Base-by-base conservation (phyloP, 352 stramenopile genomes). In the Globisporangium apiculatum region DNA sequence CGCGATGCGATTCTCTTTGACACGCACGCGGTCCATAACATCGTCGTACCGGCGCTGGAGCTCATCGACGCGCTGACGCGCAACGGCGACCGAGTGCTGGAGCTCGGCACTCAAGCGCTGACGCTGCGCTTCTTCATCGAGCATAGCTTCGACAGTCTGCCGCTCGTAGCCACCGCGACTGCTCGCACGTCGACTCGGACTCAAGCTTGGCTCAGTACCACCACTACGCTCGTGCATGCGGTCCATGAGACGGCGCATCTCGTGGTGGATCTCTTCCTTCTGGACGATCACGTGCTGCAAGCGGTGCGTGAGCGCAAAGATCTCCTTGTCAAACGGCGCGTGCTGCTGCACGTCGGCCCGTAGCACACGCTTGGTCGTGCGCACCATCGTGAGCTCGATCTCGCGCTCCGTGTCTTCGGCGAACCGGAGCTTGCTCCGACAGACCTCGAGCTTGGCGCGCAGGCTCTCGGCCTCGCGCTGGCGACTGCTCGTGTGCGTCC, bases 261-360 rank as follows among this genome's bases (percentile, higher is more conserved):
- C 77, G 38, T 83, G 73, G 42, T 86, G 68, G 48, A 89, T 75
- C 35, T 92, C 82, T 42, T 88, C 82, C 50, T 90, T 89, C 54
- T 90, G 72, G 37, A 87, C 76, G 18, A 88, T 89, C 52, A 85
- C 79, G 15, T 77, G 68, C 62, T 92, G 77, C 1, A 92, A 58
- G 48, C 87, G 87, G 57, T 89, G 73, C 0, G 79, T 90, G 40
- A 89, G 60, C 9, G 75, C 78, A 58, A 86, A 89, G 24, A 92
- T 89, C 45, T 92, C 82, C 51, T 87, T 88, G 56, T 89, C 77
- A 37, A 91, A 91, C 14, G 73, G 68, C 1, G 64, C 60, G 43
- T 68, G 63, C 31, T 67, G 61, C 31, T 71, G 69, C 41, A 79
- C 46, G 18, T 89, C 75, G 11, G 67, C 65, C 42, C 83, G 66